phyloP scores from a whole-genome alignment of 2,329 filamentous ascomycete genomes.

The Diaporthe ilicicola region DNA sequence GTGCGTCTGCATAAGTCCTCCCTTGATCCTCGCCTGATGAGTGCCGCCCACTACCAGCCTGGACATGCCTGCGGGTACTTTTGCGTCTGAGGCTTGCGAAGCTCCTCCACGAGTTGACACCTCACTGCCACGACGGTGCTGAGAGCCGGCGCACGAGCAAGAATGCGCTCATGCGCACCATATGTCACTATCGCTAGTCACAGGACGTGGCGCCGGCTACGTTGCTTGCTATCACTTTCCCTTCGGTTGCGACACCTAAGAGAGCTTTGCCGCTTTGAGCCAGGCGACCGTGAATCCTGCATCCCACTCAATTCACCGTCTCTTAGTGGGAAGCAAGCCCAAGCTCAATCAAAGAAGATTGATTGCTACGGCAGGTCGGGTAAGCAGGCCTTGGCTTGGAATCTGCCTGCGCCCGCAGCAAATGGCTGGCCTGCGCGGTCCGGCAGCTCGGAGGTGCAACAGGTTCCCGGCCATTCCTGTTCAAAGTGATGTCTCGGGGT shows the following conservation, averaged over 20 bases:
- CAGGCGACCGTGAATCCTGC: not conserved
- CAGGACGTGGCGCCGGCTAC: not conserved
- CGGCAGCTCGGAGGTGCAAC: not conserved
- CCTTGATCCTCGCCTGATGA: not conserved
- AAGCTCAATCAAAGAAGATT: not conserved
- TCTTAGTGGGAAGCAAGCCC: not conserved
- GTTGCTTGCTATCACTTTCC: not conserved
- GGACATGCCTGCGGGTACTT: not conserved
- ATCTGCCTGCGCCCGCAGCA: not conserved
- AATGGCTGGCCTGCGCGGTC: not conserved
- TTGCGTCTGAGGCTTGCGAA: not conserved
- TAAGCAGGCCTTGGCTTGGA: not conserved
- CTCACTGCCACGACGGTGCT: not conserved
- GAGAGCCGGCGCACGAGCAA: not conserved
- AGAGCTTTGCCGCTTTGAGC: slow-evolving; percentile 2
- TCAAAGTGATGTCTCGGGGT: not conserved
- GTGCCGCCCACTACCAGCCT: not conserved
- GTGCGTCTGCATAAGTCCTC: not conserved
- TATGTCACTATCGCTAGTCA: not conserved
- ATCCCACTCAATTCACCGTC: not conserved
- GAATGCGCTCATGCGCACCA: slow-evolving; percentile 1
- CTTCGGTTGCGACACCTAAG: not conserved
- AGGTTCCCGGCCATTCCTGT: not conserved
- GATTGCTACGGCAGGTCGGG: not conserved
- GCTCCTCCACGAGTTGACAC: not conserved